Evolutionary conservation across 176 grass and related monocot species (phyloP).

Genomic region (Avena sativa): DNA sequence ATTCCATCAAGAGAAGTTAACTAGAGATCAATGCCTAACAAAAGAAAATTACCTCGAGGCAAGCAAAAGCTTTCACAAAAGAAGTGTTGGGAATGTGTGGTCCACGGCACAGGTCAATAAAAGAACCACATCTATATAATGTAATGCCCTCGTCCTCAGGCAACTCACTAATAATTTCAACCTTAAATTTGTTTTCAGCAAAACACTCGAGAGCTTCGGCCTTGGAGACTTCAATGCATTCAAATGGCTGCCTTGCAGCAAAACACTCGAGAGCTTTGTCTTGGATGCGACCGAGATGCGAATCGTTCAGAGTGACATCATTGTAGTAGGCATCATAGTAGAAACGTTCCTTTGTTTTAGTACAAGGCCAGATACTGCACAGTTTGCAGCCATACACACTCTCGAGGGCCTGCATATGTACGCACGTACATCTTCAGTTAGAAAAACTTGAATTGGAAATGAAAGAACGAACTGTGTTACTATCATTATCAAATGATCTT

Average conservation of each 20-base stretch:
- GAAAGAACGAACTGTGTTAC: background rate
- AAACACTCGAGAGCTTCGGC: constrained; percentile 86
- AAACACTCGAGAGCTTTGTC: constrained; percentile 49
- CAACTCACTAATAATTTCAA: constrained; percentile 95
- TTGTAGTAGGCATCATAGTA: constrained; percentile 96
- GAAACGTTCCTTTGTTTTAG: constrained; percentile 95
- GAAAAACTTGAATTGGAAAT: constrained; percentile 24
- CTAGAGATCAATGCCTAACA: background rate
- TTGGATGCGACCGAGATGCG: constrained; percentile 76
- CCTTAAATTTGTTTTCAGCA: constrained; percentile 96
- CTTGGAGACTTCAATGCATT: constrained; percentile 88
- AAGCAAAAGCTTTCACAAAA: constrained; percentile 94
- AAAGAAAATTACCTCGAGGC: constrained; percentile 79
- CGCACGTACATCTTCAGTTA: constrained; percentile 14
- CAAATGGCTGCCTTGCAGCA: constrained; percentile 83
- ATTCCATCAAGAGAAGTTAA: constrained; percentile 3
- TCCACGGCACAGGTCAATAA: constrained; percentile 96
- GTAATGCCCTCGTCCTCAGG: constrained; percentile 96
- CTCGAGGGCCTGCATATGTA: constrained; percentile 73
- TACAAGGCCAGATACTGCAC: constrained; percentile 93
- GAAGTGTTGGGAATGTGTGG: constrained; percentile 98
- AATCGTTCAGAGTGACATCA: constrained; percentile 78
- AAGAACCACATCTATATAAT: constrained; percentile 92
- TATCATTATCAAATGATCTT: background rate
- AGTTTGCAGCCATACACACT: constrained; percentile 92